Percentiles rank a stretch among this genome's conserved stretches.
Evolutionary conservation across 2,329 filamentous ascomycete genomes (phyloP).

Genomic region (Ascochyta koolunga): DNA sequence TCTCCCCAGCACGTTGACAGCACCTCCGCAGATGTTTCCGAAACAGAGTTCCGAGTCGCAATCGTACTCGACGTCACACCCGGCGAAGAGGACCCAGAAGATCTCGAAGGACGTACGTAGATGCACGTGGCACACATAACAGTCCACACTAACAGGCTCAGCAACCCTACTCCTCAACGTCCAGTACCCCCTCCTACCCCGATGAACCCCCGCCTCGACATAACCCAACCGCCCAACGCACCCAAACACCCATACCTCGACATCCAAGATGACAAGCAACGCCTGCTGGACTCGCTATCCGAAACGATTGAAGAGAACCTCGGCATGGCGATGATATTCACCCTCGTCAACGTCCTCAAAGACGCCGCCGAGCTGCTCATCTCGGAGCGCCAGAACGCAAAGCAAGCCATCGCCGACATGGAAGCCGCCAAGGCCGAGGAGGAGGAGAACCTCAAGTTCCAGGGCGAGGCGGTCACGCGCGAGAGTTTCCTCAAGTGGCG

Average conservation of each 20-base stretch:
- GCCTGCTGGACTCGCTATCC: conserved; percentile 72
- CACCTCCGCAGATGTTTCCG: conserved; percentile 74
- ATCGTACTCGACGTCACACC: conserved; percentile 77
- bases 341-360: conserved; percentile 84
- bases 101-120: conserved; percentile 62
- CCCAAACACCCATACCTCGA: conserved; percentile 75
- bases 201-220: conserved; percentile 82
- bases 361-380: conserved; percentile 89
- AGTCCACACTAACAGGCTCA: conserved; percentile 18
- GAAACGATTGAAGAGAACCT: conserved; percentile 88
- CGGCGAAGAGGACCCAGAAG: conserved; percentile 60
- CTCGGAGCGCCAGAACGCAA: conserved; percentile 70
- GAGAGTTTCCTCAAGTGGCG: conserved; percentile 88
- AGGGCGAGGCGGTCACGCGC: conserved; percentile 84
- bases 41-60: conserved; percentile 84
- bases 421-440: conserved; percentile 72
- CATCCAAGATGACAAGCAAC: conserved; percentile 77
- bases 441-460: conserved; percentile 96
- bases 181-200: conserved; percentile 87
- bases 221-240: conserved; percentile 74
- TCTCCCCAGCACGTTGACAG: conserved; percentile 18
- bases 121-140: not conserved
- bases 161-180: conserved; percentile 81
- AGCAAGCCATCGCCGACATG: conserved; percentile 59
- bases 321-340: conserved; percentile 98